These are phyloP conservation scores for Euphrasia confusa DNA, from an alignment of 257 asterid genomes.

Conservation along the genomic window DNA sequence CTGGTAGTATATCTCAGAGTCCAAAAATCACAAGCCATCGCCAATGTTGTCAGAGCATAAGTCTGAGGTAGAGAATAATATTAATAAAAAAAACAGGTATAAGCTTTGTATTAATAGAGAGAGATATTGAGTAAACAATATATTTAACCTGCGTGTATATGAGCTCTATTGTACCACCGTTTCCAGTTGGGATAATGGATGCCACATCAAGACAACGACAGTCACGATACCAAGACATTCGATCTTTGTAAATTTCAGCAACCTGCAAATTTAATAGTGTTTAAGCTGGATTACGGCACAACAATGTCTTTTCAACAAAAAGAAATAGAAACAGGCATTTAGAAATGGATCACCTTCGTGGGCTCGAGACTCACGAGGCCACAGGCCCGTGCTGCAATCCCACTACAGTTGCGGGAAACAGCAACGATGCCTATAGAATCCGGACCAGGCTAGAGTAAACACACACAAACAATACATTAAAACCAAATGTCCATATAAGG, in stretches of 20 bases:
- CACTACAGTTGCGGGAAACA: slow-evolving; percentile 74
- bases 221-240: slow-evolving; percentile 77
- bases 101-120: neutral
- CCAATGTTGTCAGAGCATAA: slow-evolving; percentile 81
- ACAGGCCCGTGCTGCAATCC: slow-evolving; percentile 91
- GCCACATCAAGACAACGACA: slow-evolving; percentile 66
- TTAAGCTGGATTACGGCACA: neutral
- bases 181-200: slow-evolving; percentile 55
- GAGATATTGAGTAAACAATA: neutral
- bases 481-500: neutral
- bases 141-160: slow-evolving; percentile 61
- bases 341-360: slow-evolving; percentile 45
- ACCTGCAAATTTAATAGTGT: slow-evolving; percentile 39
- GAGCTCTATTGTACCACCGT: slow-evolving; percentile 80
- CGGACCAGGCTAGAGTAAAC: slow-evolving; percentile 73
- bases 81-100: neutral
- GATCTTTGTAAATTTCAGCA: slow-evolving; percentile 79
- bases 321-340: neutral
- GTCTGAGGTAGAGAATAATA: slow-evolving; percentile 33
- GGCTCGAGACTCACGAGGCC: slow-evolving; percentile 85
- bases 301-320: neutral
- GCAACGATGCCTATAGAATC: slow-evolving; percentile 86
- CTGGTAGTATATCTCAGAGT: slow-evolving; percentile 64
- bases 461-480: slow-evolving; percentile 1
- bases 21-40: slow-evolving; percentile 86